Evolutionary conservation across 2,329 filamentous ascomycete genomes (phyloP).

Genomic region (Ophiocordyceps camponoti-floridani): DNA sequence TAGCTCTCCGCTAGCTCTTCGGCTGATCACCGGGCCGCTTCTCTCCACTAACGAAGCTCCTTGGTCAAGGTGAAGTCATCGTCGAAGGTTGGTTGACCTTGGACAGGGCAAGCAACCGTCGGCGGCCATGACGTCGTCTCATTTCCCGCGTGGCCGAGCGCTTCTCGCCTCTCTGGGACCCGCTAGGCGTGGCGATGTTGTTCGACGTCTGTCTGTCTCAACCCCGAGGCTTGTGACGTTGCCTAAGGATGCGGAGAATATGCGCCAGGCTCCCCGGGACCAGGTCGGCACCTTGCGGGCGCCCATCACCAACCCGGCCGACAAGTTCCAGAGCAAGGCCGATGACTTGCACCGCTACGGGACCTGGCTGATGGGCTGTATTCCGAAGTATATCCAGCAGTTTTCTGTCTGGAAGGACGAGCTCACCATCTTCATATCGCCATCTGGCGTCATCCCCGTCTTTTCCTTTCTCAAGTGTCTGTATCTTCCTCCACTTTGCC

Average conservation of each 20-base stretch:
- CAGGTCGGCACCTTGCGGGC: constrained; percentile 48
- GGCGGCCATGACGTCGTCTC: constrained; percentile 37
- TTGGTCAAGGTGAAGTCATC: not conserved
- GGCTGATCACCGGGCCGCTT: not conserved
- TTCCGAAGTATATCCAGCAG: constrained; percentile 97
- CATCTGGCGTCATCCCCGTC: constrained; percentile 73
- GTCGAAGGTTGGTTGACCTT: not conserved
- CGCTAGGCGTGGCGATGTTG: constrained; percentile 22
- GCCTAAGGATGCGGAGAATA: constrained; percentile 45
- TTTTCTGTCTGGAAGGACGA: constrained; percentile 99
- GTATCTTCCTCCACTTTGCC: constrained; percentile 4
- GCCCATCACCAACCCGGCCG: constrained; percentile 75
- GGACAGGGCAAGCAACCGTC: constrained; percentile 1
- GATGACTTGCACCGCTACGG: constrained; percentile 87
- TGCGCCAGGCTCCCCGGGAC: constrained; percentile 44
- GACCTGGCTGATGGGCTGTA: constrained; percentile 86
- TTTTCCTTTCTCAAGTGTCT: constrained; percentile 80
- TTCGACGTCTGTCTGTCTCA: constrained; percentile 33
- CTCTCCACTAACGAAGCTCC: not conserved
- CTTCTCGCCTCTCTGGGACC: constrained; percentile 37
- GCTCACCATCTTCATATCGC: constrained; percentile 82
- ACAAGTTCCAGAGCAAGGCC: constrained; percentile 79
- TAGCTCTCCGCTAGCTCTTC: not conserved
- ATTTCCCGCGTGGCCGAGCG: constrained; percentile 36
- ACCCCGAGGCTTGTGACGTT: constrained; percentile 31